phyloP scores from a whole-genome alignment of 495 filamentous ascomycete genomes.

The Cercophora sp. region DNA sequence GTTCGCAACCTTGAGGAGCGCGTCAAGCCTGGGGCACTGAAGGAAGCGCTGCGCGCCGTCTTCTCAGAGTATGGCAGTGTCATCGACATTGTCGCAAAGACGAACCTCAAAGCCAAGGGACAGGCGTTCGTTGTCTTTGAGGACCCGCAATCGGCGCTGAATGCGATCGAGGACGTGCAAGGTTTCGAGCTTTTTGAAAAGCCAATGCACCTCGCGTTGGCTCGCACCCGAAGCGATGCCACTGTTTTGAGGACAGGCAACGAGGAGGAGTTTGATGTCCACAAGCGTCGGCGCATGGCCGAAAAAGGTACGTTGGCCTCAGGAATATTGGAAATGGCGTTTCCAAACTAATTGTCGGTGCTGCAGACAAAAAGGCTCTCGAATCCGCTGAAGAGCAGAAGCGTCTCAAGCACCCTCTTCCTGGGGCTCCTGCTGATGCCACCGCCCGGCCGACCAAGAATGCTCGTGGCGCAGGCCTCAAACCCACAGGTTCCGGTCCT shows the following conservation, averaged over 20 bases:
- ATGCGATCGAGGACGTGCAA: constrained; percentile 84
- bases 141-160: constrained; percentile 64
- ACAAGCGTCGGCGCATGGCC: constrained; percentile 79
- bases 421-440: constrained; percentile 44
- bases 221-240: constrained; percentile 81
- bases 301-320: constrained; percentile 74
- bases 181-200: constrained; percentile 94
- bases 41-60: constrained; percentile 67
- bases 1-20: constrained; percentile 91
- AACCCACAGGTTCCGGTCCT: constrained; percentile 64
- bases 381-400: constrained; percentile 80
- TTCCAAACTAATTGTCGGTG: too few relatives aligned
- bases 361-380: constrained; percentile 86
- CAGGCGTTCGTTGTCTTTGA: constrained; percentile 97
- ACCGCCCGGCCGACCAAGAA: constrained; percentile 67
- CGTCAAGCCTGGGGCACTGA: constrained; percentile 76
- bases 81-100: constrained; percentile 89
- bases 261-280: constrained; percentile 77
- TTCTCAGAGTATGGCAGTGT: constrained; percentile 90
- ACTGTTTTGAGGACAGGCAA: constrained; percentile 70
- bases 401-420: constrained; percentile 70
- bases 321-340: too few relatives aligned
- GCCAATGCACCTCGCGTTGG: constrained; percentile 83
- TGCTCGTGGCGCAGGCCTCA: constrained; percentile 73
- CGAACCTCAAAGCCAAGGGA: constrained; percentile 85